These are phyloP conservation scores for Symbiodinium natans DNA, from an alignment of 73 alveolate species.

Conservation along the genomic window DNA sequence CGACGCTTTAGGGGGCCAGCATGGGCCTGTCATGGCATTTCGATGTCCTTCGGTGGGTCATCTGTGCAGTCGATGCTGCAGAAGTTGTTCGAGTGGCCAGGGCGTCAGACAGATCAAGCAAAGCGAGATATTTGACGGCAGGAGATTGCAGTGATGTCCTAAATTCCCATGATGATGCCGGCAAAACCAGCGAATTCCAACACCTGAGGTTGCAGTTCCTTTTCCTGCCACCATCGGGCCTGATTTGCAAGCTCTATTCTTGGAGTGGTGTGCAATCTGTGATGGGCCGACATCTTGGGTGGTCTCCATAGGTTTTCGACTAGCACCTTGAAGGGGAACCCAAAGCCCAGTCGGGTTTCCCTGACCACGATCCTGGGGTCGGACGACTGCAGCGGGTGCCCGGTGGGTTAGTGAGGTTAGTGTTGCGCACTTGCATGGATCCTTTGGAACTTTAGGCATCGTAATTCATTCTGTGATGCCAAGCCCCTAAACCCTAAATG, in stretches of 20 bases:
- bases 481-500: too few relatives aligned
- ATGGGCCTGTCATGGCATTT: too few relatives aligned
- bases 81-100: conserved; percentile 76
- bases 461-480: too few relatives aligned
- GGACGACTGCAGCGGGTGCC: too few relatives aligned
- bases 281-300: not conserved
- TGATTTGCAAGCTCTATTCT: conserved; percentile 22
- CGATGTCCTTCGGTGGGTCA: too few relatives aligned
- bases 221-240: conserved; percentile 87
- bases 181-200: not conserved
- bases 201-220: conserved; percentile 64
- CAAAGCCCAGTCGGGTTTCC: not conserved
- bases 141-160: not conserved
- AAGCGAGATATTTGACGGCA: not conserved
- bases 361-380: too few relatives aligned
- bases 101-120: not conserved
- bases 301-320: not conserved
- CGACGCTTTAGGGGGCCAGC: too few relatives aligned
- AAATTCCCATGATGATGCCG: not conserved
- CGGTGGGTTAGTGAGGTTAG: too few relatives aligned
- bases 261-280: not conserved
- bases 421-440: too few relatives aligned
- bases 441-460: too few relatives aligned
- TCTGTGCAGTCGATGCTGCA: conserved; percentile 80
- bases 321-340: not conserved